These are phyloP conservation scores for Carex littledalei DNA, from an alignment of 176 grass and related monocot genomes.

Conservation along the genomic window DNA sequence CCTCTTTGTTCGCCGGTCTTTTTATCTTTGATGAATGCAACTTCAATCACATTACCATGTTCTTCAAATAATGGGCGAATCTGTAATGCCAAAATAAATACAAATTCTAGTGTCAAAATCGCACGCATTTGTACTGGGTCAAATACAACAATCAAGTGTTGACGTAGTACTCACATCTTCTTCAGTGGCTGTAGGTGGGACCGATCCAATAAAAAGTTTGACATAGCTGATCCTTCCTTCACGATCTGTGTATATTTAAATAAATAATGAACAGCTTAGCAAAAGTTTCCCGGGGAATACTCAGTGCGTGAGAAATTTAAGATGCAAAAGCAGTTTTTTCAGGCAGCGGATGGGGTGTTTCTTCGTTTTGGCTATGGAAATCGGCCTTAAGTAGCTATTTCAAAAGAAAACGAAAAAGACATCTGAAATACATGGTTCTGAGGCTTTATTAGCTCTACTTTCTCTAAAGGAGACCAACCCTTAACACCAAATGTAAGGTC, in stretches of 20 bases:
- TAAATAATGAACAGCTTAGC: neutral
- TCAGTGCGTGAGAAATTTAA: neutral
- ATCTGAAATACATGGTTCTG: neutral
- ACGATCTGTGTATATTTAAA: constrained; percentile 51
- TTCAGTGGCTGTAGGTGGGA: constrained; percentile 81
- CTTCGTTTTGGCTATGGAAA: neutral
- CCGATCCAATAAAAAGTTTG: constrained; percentile 96
- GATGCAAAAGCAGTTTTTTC: neutral
- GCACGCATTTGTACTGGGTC: neutral
- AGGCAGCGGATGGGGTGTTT: neutral
- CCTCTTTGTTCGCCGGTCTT: constrained; percentile 97
- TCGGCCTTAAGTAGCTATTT: neutral
- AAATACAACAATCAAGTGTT: neutral
- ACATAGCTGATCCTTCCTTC: constrained; percentile 55
- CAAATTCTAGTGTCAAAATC: constrained; percentile 2
- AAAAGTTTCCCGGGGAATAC: neutral
- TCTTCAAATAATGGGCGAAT: constrained; percentile 95
- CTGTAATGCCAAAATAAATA: constrained; percentile 22
- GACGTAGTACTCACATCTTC: constrained; percentile 66
- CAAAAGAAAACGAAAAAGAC: neutral
- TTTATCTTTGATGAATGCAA: constrained; percentile 96
- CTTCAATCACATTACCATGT: constrained; percentile 94
- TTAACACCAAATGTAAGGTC: neutral
- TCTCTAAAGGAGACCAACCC: neutral
- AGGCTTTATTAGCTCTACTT: neutral